A percentile compares a stretch with the other conserved stretches of the same genome.
phyloP scores from a whole-genome alignment of 2,329 filamentous ascomycete species.

The Fusarium sp. region DNA sequence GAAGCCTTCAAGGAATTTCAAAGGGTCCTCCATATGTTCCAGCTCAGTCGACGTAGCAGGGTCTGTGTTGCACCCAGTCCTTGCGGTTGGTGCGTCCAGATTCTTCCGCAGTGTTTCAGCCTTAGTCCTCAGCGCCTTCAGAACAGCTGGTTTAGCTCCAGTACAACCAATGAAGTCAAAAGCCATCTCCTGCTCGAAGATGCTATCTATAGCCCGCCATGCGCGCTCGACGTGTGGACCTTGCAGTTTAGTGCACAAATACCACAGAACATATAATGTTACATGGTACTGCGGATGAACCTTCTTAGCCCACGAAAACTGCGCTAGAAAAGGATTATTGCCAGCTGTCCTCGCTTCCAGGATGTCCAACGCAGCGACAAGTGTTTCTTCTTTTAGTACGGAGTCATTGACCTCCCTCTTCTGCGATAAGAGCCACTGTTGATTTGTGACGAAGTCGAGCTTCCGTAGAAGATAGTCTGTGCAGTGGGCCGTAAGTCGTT shows the following conservation, averaged over 20 bases:
- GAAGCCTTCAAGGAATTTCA: background rate
- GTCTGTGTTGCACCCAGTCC: rapidly evolving
- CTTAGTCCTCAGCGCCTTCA: background rate
- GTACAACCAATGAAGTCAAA: background rate
- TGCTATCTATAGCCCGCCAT: background rate
- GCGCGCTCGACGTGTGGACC: background rate
- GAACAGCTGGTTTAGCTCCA: background rate
- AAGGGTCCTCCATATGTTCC: background rate
- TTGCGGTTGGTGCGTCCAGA: rapidly evolving
- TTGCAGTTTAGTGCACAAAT: background rate
- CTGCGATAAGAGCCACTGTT: background rate
- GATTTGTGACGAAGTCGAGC: background rate
- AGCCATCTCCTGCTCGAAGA: background rate
- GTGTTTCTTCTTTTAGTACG: background rate
- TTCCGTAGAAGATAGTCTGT: background rate
- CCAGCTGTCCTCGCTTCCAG: background rate
- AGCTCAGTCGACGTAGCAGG: background rate
- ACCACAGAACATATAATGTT: background rate
- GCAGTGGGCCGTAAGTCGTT: background rate
- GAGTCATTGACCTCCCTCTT: background rate
- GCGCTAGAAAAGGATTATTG: background rate
- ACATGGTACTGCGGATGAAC: background rate
- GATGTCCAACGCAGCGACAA: background rate
- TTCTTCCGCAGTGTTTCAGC: background rate
- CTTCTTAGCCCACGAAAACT: background rate